Percentiles rank a stretch among this genome's conserved stretches.
phyloP scores from a whole-genome alignment of 768 basidiomycete species.

The Zangia roseola region DNA sequence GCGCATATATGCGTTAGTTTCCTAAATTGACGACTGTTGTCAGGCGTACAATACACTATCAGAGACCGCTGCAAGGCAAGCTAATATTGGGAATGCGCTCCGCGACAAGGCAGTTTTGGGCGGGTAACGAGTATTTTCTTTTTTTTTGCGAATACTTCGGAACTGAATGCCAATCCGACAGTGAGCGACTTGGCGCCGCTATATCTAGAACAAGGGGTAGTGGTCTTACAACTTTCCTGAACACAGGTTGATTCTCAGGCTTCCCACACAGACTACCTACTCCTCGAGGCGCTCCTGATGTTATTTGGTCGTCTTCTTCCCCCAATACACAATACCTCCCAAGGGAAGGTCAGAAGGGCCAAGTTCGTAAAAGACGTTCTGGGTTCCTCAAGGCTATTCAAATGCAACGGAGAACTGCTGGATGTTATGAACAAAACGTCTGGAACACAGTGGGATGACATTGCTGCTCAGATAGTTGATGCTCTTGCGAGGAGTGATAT shows the following conservation, averaged over 20 bases:
- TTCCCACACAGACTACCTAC: slow-evolving; percentile 46
- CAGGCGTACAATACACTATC: slow-evolving; percentile 56
- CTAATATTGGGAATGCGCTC: slow-evolving; percentile 44
- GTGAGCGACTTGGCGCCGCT: slow-evolving; percentile 46
- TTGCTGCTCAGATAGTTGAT: slow-evolving; percentile 46
- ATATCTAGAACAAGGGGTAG: slow-evolving; percentile 50
- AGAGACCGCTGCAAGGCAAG: slow-evolving; percentile 43
- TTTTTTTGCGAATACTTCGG: not conserved
- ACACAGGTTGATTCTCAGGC: not conserved
- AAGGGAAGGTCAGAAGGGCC: slow-evolving; percentile 37
- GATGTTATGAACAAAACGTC: slow-evolving; percentile 41
- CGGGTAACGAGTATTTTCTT: slow-evolving; percentile 37
- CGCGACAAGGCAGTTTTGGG: slow-evolving; percentile 46
- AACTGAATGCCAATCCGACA: slow-evolving; percentile 19
- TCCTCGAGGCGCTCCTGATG: slow-evolving; percentile 55
- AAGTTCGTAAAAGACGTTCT: slow-evolving; percentile 56
- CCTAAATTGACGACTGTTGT: slow-evolving; percentile 13
- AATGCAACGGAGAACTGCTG: slow-evolving; percentile 38
- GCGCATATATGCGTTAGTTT: slow-evolving; percentile 29
- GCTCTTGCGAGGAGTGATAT: slow-evolving; percentile 45
- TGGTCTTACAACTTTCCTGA: not conserved
- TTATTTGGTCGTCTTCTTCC: slow-evolving; percentile 58
- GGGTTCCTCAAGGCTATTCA: slow-evolving; percentile 36
- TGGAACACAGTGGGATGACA: slow-evolving; percentile 52
- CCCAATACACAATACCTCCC: slow-evolving; percentile 35